phyloP scores from a whole-genome alignment of 176 grass and related monocot genomes.

The Urochloa ruziziensis region DNA sequence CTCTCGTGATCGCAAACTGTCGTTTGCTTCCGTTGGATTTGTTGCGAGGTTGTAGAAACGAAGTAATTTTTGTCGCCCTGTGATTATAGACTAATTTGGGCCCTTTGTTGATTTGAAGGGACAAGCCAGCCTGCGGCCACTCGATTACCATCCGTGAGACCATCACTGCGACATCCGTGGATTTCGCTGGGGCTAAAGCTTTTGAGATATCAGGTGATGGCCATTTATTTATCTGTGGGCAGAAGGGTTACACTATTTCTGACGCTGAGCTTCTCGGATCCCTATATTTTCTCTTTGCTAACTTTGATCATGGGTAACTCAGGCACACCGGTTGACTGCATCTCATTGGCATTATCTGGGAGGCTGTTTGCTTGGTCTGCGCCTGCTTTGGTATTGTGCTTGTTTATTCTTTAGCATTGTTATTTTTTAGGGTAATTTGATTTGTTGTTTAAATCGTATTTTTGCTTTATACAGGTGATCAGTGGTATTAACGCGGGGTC shows the following conservation, averaged over 20 bases:
- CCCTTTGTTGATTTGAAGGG: constrained; percentile 46
- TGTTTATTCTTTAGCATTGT: constrained; percentile 22
- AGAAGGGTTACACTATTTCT: background rate
- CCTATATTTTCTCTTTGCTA: background rate
- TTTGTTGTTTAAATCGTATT: background rate
- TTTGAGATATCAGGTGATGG: constrained; percentile 63
- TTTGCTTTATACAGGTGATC: constrained; percentile 51
- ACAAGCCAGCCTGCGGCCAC: constrained; percentile 60
- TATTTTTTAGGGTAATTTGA: constrained; percentile 17
- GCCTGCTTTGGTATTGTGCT: constrained; percentile 60
- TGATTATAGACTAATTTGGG: background rate
- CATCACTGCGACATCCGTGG: constrained; percentile 44
- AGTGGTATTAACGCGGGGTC: constrained; percentile 65
- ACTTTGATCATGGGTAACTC: constrained; percentile 5
- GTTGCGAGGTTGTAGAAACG: background rate
- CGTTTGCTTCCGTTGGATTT: constrained; percentile 12
- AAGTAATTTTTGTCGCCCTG: background rate
- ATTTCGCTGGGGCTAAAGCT: constrained; percentile 58
- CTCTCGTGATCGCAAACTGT: background rate
- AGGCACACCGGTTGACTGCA: constrained; percentile 64
- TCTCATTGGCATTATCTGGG: constrained; percentile 67
- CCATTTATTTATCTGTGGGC: background rate
- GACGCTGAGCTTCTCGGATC: background rate
- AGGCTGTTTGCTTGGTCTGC: constrained; percentile 57
- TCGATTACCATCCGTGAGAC: constrained; percentile 60